phyloP scores from a whole-genome alignment of 2,329 filamentous ascomycete species.

The Ceratocystis harringtonii region DNA sequence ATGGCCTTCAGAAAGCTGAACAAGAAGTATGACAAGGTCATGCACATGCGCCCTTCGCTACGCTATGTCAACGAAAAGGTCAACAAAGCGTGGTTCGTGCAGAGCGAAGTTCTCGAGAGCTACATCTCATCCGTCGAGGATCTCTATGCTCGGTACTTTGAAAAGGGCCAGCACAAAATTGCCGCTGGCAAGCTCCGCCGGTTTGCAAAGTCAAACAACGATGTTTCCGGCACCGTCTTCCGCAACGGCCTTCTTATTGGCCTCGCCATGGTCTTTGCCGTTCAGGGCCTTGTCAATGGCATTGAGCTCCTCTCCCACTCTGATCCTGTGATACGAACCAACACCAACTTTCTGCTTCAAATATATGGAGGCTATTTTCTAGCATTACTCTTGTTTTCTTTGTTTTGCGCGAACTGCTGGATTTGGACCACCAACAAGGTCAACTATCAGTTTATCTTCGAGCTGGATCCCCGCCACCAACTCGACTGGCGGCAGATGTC shows the following conservation, averaged over 20 bases:
- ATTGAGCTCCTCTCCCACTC: slow-evolving; percentile 35
- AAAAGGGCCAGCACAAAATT: slow-evolving; percentile 82
- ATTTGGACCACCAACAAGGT: slow-evolving; percentile 74
- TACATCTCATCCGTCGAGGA: slow-evolving; percentile 75
- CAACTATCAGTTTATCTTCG: slow-evolving; percentile 94
- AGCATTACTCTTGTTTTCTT: slow-evolving; percentile 58
- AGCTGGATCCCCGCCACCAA: slow-evolving; percentile 75
- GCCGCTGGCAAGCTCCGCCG: slow-evolving; percentile 75
- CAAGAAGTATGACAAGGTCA: slow-evolving; percentile 94
- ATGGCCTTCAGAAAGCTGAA: slow-evolving; percentile 95
- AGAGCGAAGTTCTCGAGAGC: slow-evolving; percentile 68
- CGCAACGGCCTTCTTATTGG: slow-evolving; percentile 52
- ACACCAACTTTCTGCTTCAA: slow-evolving; percentile 61
- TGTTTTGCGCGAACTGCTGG: slow-evolving; percentile 77
- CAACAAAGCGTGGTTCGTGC: slow-evolving; percentile 79
- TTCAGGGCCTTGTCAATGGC: slow-evolving; percentile 51
- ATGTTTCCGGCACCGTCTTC: slow-evolving; percentile 41
- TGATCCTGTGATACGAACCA: slow-evolving; percentile 33
- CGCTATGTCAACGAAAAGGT: slow-evolving; percentile 86
- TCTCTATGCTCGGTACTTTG: slow-evolving; percentile 87
- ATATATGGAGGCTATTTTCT: slow-evolving; percentile 90
- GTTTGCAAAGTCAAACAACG: slow-evolving; percentile 38
- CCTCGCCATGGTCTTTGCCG: slow-evolving; percentile 47
- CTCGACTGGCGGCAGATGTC: slow-evolving; percentile 81
- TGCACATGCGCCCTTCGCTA: slow-evolving; percentile 59